Conservation (phyloP, 176 grass and related monocot species). For the Lolium rigidum region DNA sequence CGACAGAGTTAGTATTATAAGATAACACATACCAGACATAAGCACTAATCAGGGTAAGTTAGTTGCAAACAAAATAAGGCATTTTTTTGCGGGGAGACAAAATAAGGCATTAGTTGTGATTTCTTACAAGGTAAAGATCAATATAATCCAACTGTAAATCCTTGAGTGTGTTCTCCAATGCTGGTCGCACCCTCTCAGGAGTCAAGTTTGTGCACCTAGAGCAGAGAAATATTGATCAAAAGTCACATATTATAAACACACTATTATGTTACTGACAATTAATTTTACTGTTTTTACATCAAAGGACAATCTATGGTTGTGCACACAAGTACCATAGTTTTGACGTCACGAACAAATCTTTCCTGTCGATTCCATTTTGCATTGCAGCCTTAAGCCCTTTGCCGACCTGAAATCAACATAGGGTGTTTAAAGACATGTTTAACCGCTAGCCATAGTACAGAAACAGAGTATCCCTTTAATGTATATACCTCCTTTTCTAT, state of each 20-base stretch:
- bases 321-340: constrained; percentile 67
- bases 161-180: constrained; percentile 62
- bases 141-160: constrained; percentile 78
- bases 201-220: constrained; percentile 74
- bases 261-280: background rate
- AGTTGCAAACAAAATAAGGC: background rate
- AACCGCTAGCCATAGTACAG: background rate
- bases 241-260: background rate
- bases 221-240: constrained; percentile 20
- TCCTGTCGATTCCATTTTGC: constrained; percentile 65
- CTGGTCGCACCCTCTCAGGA: constrained; percentile 61
- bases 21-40: background rate
- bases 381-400: constrained; percentile 67
- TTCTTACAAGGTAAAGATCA: constrained; percentile 72
- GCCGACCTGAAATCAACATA: constrained; percentile 60
- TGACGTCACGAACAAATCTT: constrained; percentile 77
- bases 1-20: no score
- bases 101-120: background rate
- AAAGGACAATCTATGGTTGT: background rate
- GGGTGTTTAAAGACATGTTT: background rate
- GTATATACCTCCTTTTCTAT: constrained; percentile 74
- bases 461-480: background rate
- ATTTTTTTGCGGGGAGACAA: no score
- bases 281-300: no score
- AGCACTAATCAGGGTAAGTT: background rate